Evolutionary conservation across 176 grass and related monocot genomes (phyloP).

Genomic region (Thalia dealbata): DNA sequence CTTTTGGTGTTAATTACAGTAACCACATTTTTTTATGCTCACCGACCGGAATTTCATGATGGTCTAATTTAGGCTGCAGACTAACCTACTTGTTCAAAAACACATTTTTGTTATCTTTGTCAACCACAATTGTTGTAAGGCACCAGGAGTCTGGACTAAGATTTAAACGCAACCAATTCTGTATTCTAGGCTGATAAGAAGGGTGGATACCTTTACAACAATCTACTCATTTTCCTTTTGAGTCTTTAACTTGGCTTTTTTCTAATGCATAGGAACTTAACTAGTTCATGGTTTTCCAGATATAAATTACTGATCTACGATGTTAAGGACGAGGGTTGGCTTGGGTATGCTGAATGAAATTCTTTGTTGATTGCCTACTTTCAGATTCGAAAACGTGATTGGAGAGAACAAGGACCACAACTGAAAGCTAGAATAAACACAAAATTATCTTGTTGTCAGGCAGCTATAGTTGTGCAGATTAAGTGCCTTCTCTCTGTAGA

Average conservation of each 20-base stretch:
- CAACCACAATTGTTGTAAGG: no score
- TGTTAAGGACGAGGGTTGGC: neutral
- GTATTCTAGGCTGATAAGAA: no score
- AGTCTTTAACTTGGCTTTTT: neutral
- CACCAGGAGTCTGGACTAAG: neutral
- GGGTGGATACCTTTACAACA: neutral
- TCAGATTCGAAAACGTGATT: slow-evolving; percentile 93
- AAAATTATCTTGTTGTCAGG: slow-evolving; percentile 80
- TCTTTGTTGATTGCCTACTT: slow-evolving; percentile 25
- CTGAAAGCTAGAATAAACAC: slow-evolving; percentile 88
- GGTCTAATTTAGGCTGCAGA: neutral
- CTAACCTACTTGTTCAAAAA: no score
- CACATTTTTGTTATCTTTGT: no score
- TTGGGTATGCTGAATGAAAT: neutral
- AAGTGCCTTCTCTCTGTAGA: slow-evolving; percentile 50
- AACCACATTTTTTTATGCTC: neutral
- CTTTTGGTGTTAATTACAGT: neutral
- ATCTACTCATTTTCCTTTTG: neutral
- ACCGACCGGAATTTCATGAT: neutral
- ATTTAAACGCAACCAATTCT: neutral
- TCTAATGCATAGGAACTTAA: neutral
- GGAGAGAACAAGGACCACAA: slow-evolving; percentile 82
- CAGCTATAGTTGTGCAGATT: slow-evolving; percentile 70
- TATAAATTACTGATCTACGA: neutral
- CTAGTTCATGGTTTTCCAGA: neutral